Base-by-base conservation (phyloP, 2,329 filamentous ascomycete genomes). In the Immersiporthe knoxdaviesiana region DNA sequence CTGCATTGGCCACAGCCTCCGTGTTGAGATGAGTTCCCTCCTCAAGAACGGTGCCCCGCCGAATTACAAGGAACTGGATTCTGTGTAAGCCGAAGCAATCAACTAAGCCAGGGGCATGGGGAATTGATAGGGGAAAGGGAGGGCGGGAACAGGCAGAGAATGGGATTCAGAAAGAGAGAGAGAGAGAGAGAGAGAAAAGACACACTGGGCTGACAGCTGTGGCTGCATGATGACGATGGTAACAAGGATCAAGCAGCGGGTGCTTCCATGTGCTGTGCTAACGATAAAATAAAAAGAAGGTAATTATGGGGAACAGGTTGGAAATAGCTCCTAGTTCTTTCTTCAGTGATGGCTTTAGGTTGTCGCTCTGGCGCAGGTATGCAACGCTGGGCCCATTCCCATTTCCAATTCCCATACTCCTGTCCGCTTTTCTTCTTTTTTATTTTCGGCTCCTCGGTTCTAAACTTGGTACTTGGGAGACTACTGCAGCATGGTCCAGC, bases 221-320 rank as follows among this genome's bases (percentile, higher is more conserved):
- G 61, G 61, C 39, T 63, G 41, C 61, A 63, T 47, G 24, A 63
- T 63, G 61, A 63, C 61, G 61, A 63, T 63, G 39, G 27, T 41
- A 6, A 27, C 61, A n/a, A 32, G 39, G 61, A 63, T 32, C 39
- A 50, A 18, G 37, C n/a, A 44, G 5, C 37, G 14, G 35, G 37
- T 41, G 12, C 14, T 44, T 39, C 37, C 21, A 39, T 24, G 8
- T 61, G 12, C 21, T 21, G 21, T 60, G 35, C 59, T 30, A 44
- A 63, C 14, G 60, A 47, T 27, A 30, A 10, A 47, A 11, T 8
- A 39, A 63, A 2, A 63, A 14, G 1, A 27, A 63, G 2, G 1
- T 14, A 35, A 60, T 47, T 47, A 39, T 60, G 35, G 58, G 8
- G 58, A 37, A 35, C 3, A 30, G 52, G 52, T 54, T 27, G n/a